Conservation (phyloP, 1,284 basidiomycete species). For the Moesziomyces sp. region DNA sequence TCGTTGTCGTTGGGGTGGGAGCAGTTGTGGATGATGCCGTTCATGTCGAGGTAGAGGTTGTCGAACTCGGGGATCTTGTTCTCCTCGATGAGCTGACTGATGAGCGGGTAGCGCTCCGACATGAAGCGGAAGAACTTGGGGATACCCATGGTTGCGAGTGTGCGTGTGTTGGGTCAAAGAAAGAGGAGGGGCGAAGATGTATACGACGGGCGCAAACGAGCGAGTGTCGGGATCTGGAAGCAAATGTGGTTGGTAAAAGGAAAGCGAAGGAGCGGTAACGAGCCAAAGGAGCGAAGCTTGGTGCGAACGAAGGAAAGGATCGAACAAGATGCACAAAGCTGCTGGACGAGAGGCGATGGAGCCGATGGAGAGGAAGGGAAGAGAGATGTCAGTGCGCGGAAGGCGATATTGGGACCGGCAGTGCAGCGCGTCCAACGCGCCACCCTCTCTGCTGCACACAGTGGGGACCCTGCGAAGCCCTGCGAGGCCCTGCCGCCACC, state of each 20-base stretch:
- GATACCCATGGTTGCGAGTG: conserved; percentile 55
- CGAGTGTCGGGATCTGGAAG: conserved; percentile 8
- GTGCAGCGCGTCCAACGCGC: no score
- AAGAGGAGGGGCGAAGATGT: no score
- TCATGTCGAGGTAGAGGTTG: conserved; percentile 94
- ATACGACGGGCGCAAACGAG: conserved; percentile 6
- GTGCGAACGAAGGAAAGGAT: conserved; percentile 11
- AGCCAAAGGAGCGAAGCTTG: conserved; percentile 16
- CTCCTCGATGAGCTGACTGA: conserved; percentile 95
- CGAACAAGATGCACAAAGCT: conserved; percentile 21
- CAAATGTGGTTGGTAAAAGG: conserved; percentile 26
- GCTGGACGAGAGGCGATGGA: conserved; percentile 39
- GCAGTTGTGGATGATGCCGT: conserved; percentile 90
- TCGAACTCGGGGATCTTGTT: conserved; percentile 92
- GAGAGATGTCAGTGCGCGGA: background rate
- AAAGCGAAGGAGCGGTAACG: conserved; percentile 10
- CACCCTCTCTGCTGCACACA: no score
- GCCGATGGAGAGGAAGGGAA: conserved; percentile 24
- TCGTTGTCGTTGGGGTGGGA: conserved; percentile 89
- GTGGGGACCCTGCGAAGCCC: no score
- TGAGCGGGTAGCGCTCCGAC: conserved; percentile 94
- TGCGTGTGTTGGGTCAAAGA: no score
- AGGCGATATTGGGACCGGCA: no score
- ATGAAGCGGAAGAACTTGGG: conserved; percentile 74
- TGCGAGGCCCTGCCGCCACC: no score